Evolutionary conservation across 305 asterid genomes (phyloP), one percentile per base, ranked within the genome.

Genomic region (Ajuga reptans): DNA sequence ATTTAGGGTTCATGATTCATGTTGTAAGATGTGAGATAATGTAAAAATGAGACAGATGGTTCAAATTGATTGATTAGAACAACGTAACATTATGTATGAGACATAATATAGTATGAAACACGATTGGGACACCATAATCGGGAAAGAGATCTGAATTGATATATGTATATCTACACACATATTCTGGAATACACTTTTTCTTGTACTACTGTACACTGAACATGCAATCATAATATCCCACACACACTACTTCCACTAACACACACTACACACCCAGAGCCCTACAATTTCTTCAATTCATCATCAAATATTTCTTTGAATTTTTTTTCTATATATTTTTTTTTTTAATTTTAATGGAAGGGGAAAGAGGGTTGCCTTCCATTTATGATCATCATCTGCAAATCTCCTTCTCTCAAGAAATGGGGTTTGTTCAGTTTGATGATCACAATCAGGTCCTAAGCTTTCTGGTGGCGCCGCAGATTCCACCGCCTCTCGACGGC

Each of bases 351-450:
- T 55, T 68, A 79, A 91, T 88, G 96, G 97, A 85, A 79, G 94
- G 85, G 34, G 90, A 81, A 71, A 82, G 84, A 81, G 80, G 79
- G 72, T 41, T 81, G 76, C 52, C 80, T 64, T 74, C 73, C 75
- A 76, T 81, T 74, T 83, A 80, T 29, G 85, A 82, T 74, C 86
- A 72, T 45, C 83, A 73, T 27, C 80, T 86, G 39, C 90, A 78
- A 71, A 70, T 79, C 18, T 66, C 89, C 14, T 83, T 79, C 65
- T 72, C 83, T 39, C 85, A 80, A 34, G 90, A 89, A 43, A 83
- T 89, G 96, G 94, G 94, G 50, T 89, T 89, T 79, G 84, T 78
- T 4, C 94, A 87, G 72, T 91, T 87, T 21, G 91, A 84, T 56
- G 92, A 91, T 75, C 90, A 83, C 41, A 87, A 80, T 43, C 91